These are phyloP conservation scores for Hyaloscypha hepaticicola DNA, from an alignment of 495 filamentous ascomycete genomes.

Conservation along the genomic window DNA sequence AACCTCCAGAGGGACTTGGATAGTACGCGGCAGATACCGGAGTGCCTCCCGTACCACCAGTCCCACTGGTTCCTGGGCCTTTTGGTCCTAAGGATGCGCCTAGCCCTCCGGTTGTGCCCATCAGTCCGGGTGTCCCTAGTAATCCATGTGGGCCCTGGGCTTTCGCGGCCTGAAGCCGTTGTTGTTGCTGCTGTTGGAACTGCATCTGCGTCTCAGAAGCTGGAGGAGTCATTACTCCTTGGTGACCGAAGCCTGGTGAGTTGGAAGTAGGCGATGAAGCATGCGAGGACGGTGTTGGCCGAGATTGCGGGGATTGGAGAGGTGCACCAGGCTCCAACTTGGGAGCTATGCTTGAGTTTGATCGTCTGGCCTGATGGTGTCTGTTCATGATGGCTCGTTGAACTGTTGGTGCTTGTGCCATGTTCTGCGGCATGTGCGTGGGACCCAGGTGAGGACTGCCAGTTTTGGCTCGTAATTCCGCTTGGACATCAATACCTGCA, in stretches of 20 bases:
- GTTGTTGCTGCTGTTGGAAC: constrained; percentile 38
- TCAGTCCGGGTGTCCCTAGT: constrained; percentile 26
- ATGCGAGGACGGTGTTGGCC: constrained; percentile 82
- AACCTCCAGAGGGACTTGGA: constrained; percentile 68
- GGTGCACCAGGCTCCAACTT: constrained; percentile 63
- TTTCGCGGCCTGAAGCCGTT: constrained; percentile 40
- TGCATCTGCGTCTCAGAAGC: constrained; percentile 61
- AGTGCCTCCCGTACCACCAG: constrained; percentile 39
- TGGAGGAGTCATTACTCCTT: constrained; percentile 67
- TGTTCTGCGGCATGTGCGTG: constrained; percentile 60
- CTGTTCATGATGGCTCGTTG: constrained; percentile 73
- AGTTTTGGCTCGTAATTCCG: constrained; percentile 86
- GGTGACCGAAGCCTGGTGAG: constrained; percentile 68
- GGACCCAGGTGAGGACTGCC: constrained; percentile 68
- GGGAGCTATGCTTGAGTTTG: constrained; percentile 67
- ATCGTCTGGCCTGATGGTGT: constrained; percentile 64
- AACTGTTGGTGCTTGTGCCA: constrained; percentile 65
- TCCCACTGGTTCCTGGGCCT: constrained; percentile 32
- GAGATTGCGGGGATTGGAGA: constrained; percentile 58
- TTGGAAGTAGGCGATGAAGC: constrained; percentile 73
- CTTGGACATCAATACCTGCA: constrained; percentile 93
- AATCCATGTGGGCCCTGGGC: constrained; percentile 35
- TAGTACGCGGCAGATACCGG: constrained; percentile 45
- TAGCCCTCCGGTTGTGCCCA: constrained; percentile 33
- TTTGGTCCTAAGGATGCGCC: constrained; percentile 34